Base-by-base conservation (phyloP, 2,329 filamentous ascomycete genomes). In the Aspergillus sp. region DNA sequence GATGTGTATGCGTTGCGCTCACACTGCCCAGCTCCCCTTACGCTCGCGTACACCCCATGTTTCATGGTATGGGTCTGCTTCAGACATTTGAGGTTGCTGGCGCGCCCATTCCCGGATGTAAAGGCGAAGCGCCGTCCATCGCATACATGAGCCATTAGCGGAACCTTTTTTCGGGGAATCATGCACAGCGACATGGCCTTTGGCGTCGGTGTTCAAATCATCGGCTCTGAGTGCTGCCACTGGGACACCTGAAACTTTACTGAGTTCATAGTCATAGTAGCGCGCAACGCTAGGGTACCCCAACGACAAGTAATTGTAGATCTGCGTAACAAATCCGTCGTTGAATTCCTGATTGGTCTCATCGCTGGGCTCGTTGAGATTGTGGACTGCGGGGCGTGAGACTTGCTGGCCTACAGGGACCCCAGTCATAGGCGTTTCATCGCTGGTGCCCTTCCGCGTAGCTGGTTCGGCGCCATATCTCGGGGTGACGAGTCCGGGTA, bases 301-400 rank as follows among this genome's bases (percentile, higher is more conserved):
- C 5, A 98, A 84, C 0, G 92, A 96, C 17, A 98, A 84, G 76
- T 98, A 98, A 76, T 98, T 97, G 83, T 96, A 98, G 7, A 98
- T 93, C 77, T 98, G 94, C 0, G 93, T 97, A 59, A 97, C 87
- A 74, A 97, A 97, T 3, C 83, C 83, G 74, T 97, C 92, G 63
- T 89, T 83, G 71, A 95, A 96, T 76, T 97, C 93, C 34, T 79
- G 74, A 30, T 83, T 78, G 47, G 87, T 82, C 11, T 79, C 73
- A 79, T 78, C 74, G 64, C 84, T 80, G 49, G 68, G 55, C 30
- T 43, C 28, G n/a, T 9, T 30, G 19, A 30, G 34, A 25, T 5
- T 28, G 19, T 51, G 49, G 15, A 47, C 34, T 11, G 41, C 23
- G 17, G 43, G 6, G 17, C 50, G 30, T 19, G 23, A 15, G 15